Base-by-base conservation (phyloP, 2,329 filamentous ascomycete genomes). In the Pseudogymnoascus verrucosus region DNA sequence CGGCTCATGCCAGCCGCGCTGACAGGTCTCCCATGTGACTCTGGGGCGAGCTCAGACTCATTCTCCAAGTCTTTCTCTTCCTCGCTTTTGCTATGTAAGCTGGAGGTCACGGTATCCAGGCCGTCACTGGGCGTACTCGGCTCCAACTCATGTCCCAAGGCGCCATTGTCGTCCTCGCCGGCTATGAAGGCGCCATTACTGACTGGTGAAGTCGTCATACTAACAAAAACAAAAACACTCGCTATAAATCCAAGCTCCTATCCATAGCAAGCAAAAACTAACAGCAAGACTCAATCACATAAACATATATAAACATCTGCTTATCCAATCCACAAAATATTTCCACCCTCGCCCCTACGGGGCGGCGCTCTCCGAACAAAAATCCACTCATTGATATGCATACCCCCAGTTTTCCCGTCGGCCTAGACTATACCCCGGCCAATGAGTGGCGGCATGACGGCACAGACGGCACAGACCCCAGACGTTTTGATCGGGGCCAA, bases 381-480 rank as follows among this genome's bases (percentile, higher is more conserved):
- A 28, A n/a, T 7, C 44, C 21, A 47, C 21, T 12, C 42, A 26
- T 47, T 2, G 3, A 47, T 14, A 23, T 8, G 21, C 44, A 1
- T 23, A 16, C 28, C 42, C 44, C 44, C 44, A 51, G 44, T 28
- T 28, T 51, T 51, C 44, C 23, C 47, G 5, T 28, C 47, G 26
- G 47, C 47, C 19, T 10, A 54, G 26, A 16, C 4, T 54, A 54
- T 31, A 28, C 47, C 47, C 47, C 47, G 12, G 47, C 47, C 47
- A 54, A 54, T 54, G 47, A 54, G 47, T 54, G 26, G 14, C 26
- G 47, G 47, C 47, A 31, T 54, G 47, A 54, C 47, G 47, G 47
- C 23, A 54, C 47, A 54, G 47, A 54, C 47, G 47, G 47, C 47
- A 54, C 26, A 54, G 8, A 16, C 23, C 47, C 47, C 37, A 34